A percentile compares a stretch with the other conserved stretches of the same genome.
Evolutionary conservation across 768 basidiomycete genomes (phyloP).

Genomic region (Saitozyma podzolica): DNA sequence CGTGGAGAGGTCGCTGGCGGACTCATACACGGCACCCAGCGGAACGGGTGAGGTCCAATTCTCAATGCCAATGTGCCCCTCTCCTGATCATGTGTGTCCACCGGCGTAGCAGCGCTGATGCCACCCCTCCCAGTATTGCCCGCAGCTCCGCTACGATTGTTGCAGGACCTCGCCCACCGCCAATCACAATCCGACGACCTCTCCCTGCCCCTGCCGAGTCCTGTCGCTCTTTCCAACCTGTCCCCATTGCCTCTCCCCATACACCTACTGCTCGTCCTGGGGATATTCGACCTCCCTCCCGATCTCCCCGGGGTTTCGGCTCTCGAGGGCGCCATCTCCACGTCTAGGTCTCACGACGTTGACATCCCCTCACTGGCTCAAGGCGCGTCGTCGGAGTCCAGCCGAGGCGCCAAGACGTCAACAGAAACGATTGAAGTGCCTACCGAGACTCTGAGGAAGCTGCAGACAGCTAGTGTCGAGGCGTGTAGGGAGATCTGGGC

Average conservation of each 20-base stretch:
- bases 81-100: not conserved
- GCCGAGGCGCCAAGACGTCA: not conserved
- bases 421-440: not conserved
- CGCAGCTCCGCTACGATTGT: conserved; percentile 17
- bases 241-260: conserved; percentile 21
- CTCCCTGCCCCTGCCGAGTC: conserved; percentile 4
- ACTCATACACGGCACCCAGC: not conserved
- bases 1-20: conserved; percentile 1
- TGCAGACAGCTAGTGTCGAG: conserved; percentile 8
- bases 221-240: conserved; percentile 13
- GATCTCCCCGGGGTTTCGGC: not conserved
- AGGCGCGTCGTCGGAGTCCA: not conserved
- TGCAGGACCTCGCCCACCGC: conserved; percentile 28
- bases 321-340: not conserved
- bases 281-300: conserved; percentile 7
- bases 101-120: not conserved
- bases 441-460: not conserved
- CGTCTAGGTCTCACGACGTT: not conserved
- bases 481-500: conserved; percentile 11
- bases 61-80: not conserved
- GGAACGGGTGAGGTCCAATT: conserved; percentile 4
- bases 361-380: not conserved
- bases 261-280: conserved; percentile 8
- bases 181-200: conserved; percentile 7
- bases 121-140: conserved; percentile 12